Conservation (phyloP, 495 filamentous ascomycete genomes). For the Bathelium albidoporum region DNA sequence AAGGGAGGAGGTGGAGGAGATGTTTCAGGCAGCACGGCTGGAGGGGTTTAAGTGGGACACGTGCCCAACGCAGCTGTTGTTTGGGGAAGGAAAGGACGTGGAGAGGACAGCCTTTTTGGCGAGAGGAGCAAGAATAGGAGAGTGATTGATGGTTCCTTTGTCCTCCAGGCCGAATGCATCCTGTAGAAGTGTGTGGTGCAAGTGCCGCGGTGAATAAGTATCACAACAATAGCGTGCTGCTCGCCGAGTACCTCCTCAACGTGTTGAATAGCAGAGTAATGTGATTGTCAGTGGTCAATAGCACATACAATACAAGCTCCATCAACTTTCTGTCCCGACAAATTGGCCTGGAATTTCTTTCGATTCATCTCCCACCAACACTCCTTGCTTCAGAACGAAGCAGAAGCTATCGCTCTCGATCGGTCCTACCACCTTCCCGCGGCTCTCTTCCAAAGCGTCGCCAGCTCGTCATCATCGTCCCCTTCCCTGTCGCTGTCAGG, state of each 20-base stretch:
- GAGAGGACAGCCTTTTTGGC: conserved; percentile 15
- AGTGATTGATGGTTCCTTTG: neutral
- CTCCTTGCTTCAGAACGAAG: conserved; percentile 1
- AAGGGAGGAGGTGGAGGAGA: conserved; percentile 7
- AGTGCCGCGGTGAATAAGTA: too few relatives aligned
- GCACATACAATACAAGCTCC: too few relatives aligned
- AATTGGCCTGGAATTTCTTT: neutral
- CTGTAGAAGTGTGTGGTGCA: too few relatives aligned
- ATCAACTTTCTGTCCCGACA: too few relatives aligned
- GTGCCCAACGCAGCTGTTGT: conserved; percentile 11
- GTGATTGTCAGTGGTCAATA: too few relatives aligned
- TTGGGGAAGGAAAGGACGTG: conserved; percentile 10
- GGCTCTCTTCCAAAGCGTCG: too few relatives aligned
- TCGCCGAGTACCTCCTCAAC: neutral
- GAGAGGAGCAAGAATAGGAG: conserved; percentile 8
- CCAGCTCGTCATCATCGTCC: too few relatives aligned
- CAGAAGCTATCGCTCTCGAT: neutral
- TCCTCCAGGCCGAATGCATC: neutral
- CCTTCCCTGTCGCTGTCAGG: neutral
- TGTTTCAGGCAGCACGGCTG: conserved; percentile 14
- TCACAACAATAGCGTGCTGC: neutral
- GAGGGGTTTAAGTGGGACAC: conserved; percentile 13
- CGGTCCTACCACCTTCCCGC: neutral
- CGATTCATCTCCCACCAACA: neutral
- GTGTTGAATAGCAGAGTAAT: too few relatives aligned